These are phyloP conservation scores for Aspergillus ellipticus DNA, from an alignment of 495 filamentous ascomycete species.

Conservation along the genomic window DNA sequence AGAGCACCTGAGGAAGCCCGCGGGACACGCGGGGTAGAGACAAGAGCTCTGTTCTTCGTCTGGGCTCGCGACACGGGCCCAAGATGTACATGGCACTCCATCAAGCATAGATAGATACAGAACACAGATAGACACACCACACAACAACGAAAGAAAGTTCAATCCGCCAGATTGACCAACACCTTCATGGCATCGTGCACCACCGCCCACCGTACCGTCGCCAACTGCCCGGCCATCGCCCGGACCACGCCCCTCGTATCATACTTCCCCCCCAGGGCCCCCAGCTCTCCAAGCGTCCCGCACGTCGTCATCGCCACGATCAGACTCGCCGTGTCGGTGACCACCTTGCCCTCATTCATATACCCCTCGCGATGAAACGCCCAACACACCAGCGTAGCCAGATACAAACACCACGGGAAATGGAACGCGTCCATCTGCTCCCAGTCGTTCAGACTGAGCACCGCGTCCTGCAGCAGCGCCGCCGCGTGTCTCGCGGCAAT, in stretches of 20 bases:
- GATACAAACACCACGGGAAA: slow-evolving; percentile 55
- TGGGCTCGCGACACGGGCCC: too few species aligned
- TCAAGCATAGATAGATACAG: background rate
- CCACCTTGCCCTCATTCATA: background rate
- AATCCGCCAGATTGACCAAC: slow-evolving; percentile 22
- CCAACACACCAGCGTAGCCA: slow-evolving; percentile 52
- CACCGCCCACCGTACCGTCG: slow-evolving; percentile 54
- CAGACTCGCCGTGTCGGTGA: slow-evolving; percentile 29
- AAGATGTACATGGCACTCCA: too few species aligned
- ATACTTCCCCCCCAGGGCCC: slow-evolving; percentile 27
- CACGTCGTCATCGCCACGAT: slow-evolving; percentile 38
- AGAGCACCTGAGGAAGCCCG: too few species aligned
- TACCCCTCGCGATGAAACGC: slow-evolving; percentile 40
- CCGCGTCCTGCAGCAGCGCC: slow-evolving; percentile 41
- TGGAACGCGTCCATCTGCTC: slow-evolving; percentile 51
- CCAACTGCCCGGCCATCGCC: slow-evolving; percentile 49
- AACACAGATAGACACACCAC: background rate
- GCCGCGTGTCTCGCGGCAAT: slow-evolving; percentile 46
- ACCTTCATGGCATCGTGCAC: slow-evolving; percentile 56
- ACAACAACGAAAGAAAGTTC: background rate
- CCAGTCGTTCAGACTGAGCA: slow-evolving; percentile 45
- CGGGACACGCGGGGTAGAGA: too few species aligned
- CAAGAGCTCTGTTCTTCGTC: too few species aligned
- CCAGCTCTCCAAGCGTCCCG: slow-evolving; percentile 22
- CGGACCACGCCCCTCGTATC: slow-evolving; percentile 34